A percentile compares a stretch with the other conserved stretches of the same genome.
These are phyloP conservation scores for Tricholoma saponaceum DNA, from an alignment of 768 basidiomycete species.

Conservation along the genomic window DNA sequence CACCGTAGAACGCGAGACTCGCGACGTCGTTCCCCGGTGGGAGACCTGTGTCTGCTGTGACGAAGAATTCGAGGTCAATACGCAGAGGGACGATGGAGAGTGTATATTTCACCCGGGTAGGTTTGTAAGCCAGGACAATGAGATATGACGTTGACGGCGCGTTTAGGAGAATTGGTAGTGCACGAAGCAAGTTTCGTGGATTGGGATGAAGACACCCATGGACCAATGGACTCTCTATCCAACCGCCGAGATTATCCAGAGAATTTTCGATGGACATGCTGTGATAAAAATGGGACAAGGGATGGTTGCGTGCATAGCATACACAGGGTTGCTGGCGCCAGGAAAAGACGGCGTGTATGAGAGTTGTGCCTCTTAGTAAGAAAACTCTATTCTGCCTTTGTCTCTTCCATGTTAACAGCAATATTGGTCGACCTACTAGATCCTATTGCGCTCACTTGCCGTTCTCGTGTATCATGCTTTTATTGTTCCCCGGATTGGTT, in stretches of 20 bases:
- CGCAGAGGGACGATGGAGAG: constrained; percentile 32
- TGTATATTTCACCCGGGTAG: constrained; percentile 51
- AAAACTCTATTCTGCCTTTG: constrained; percentile 4
- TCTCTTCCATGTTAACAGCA: constrained; percentile 2
- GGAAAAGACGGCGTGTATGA: constrained; percentile 31
- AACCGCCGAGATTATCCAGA: constrained; percentile 41
- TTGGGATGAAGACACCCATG: constrained; percentile 45
- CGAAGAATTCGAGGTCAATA: constrained; percentile 41
- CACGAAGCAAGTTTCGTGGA: constrained; percentile 37
- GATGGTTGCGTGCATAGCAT: constrained; percentile 37
- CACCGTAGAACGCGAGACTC: constrained; percentile 30
- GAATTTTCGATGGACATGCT: constrained; percentile 50
- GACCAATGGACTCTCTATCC: constrained; percentile 38
- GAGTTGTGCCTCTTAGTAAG: not conserved
- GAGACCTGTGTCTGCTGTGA: constrained; percentile 44
- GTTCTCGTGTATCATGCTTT: constrained; percentile 5
- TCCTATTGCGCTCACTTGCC: not conserved
- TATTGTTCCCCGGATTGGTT: constrained; percentile 15
- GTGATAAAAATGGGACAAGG: constrained; percentile 31
- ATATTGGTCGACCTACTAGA: not conserved
- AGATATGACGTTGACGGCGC: not conserved
- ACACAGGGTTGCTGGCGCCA: constrained; percentile 27
- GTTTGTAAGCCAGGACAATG: constrained; percentile 7
- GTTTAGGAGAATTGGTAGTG: constrained; percentile 37
- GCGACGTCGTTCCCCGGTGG: constrained; percentile 39